Evolutionary conservation across 2,329 filamentous ascomycete species (phyloP), one percentile per base, ranked within the genome.

Genomic region (Sodiomyces alkalinus): DNA sequence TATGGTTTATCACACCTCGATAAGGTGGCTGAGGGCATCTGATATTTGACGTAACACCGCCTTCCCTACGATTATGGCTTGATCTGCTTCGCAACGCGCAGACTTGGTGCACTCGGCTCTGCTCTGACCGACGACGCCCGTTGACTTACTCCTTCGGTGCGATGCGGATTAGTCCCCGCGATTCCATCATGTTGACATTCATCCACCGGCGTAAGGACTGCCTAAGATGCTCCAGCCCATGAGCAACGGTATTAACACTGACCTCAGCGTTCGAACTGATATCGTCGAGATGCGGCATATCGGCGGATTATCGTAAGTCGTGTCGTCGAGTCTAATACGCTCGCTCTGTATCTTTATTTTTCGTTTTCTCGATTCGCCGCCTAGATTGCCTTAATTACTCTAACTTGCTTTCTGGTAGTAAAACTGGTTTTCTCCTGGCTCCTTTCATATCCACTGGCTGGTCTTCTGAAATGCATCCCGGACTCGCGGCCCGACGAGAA

Each of bases 381-480:
- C 3, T 16, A 7, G 17, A 14, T 5, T 17, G 13, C 23, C 24
- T n/a, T 5, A 13, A 19, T 28, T 20, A 30, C 22, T 17, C 16
- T 29, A 17, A 31, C 27, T n/a, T 11, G 18, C 15, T 17, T 22
- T 19, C 21, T 6, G 29, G 13, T 27, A 94, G 86, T 98, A 41
- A 98, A 98, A 53, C 78, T 96, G 42, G 78, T 94, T 43, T 76
- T 75, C 48, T 83, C 81, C 6, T 92, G 96, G 52, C 64, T 98
- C 26, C 54, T 93, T 21, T 96, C 90, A 8, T 98, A 92, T 47
- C 90, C 90, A 3, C 66, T 98, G 30, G 83, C 90, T 26, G 90
- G 68, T 15, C 51, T 92, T 16, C 65, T 98, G 7, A 98, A 98
- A 54, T 72, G 90, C 29, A 67, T 98, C 13, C 87, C 90, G 18